These are phyloP conservation scores for Nitzschia sp. DNA, from an alignment of 108 stramenopile species.

Conservation along the genomic window DNA sequence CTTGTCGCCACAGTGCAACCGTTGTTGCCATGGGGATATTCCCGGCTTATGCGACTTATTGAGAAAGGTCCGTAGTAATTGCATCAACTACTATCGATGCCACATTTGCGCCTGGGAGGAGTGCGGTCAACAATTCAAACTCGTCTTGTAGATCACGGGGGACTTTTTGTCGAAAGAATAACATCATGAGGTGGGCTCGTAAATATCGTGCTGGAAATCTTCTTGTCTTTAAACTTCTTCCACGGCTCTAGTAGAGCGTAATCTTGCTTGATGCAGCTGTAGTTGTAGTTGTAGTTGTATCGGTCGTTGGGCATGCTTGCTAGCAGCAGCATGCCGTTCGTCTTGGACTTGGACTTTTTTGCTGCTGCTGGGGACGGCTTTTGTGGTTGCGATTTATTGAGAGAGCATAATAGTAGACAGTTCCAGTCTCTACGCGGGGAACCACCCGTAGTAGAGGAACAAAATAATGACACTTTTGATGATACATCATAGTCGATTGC, in stretches of 20 bases:
- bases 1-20: conserved; percentile 29
- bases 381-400: too few relatives aligned
- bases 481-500: conserved; percentile 81
- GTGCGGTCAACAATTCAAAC: conserved; percentile 22
- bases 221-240: conserved; percentile 7
- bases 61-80: conserved; percentile 26
- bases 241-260: too few relatives aligned
- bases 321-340: too few relatives aligned
- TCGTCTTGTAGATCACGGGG: conserved; percentile 2
- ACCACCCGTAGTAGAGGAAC: conserved; percentile 63
- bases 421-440: conserved; percentile 75
- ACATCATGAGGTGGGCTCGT: conserved; percentile 12
- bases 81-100: conserved; percentile 25
- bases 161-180: neutral
- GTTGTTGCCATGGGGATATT: conserved; percentile 30
- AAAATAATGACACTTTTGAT: conserved; percentile 90
- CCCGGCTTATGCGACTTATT: conserved; percentile 26
- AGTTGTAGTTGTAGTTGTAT: too few relatives aligned
- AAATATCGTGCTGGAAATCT: conserved; percentile 4
- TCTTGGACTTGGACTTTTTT: too few relatives aligned
- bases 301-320: too few relatives aligned
- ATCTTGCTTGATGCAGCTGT: too few relatives aligned
- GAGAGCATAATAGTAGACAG: conserved; percentile 71
- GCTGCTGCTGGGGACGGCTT: neutral
- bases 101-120: conserved; percentile 33